phyloP scores from a whole-genome alignment of 805 yeast species.

The Kazachstania africana region DNA sequence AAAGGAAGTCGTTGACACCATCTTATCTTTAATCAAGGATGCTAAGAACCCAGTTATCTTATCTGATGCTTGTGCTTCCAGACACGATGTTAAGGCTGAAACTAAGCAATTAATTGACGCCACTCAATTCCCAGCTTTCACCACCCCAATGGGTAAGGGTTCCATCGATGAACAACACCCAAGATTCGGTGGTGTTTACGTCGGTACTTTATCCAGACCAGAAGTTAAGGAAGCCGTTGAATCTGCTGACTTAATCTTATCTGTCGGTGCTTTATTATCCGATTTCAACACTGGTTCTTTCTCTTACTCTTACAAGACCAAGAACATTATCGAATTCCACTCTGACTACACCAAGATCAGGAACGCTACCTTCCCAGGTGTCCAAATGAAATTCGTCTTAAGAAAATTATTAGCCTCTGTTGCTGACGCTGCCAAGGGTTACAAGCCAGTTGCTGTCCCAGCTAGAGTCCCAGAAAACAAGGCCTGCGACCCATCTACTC shows the following conservation, averaged over 20 bases:
- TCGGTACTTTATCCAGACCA: slow-evolving; percentile 68
- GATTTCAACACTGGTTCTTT: slow-evolving; percentile 88
- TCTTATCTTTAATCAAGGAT: slow-evolving; percentile 38
- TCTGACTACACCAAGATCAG: slow-evolving; percentile 63
- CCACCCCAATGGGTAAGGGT: slow-evolving; percentile 88
- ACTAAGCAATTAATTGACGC: slow-evolving; percentile 47
- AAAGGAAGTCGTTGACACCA: slow-evolving; percentile 44
- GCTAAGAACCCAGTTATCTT: slow-evolving; percentile 65
- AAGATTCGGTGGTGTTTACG: slow-evolving; percentile 76
- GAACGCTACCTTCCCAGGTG: slow-evolving; percentile 59
- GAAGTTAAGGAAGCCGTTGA: slow-evolving; percentile 65
- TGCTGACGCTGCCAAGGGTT: slow-evolving; percentile 29
- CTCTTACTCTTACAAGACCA: slow-evolving; percentile 63
- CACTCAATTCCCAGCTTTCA: slow-evolving; percentile 72
- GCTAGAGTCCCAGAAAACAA: slow-evolving; percentile 34
- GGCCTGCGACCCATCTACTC: slow-evolving; percentile 33
- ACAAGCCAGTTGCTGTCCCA: slow-evolving; percentile 47
- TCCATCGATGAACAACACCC: slow-evolving; percentile 60
- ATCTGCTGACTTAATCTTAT: slow-evolving; percentile 59
- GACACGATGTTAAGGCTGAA: slow-evolving; percentile 61
- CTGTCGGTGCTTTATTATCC: slow-evolving; percentile 74
- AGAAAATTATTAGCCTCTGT: slow-evolving; percentile 31
- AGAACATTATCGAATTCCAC: slow-evolving; percentile 68
- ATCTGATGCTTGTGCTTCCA: slow-evolving; percentile 78
- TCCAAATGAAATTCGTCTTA: slow-evolving; percentile 53